Percentiles rank a stretch among this genome's conserved stretches.
These are phyloP conservation scores for Solanum hybrid DNA, from an alignment of 305 asterid species.

Conservation along the genomic window DNA sequence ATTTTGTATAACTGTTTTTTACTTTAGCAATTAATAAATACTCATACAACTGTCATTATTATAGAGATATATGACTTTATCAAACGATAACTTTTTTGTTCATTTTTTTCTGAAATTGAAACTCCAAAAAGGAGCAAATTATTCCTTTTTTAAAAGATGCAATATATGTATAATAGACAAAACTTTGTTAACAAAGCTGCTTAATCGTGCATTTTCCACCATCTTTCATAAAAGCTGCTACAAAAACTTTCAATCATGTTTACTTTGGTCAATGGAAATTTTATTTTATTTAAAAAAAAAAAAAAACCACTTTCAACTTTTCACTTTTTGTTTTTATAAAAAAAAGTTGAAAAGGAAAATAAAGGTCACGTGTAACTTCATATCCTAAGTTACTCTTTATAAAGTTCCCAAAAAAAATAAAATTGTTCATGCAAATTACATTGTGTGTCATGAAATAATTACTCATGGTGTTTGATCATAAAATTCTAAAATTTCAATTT, in stretches of 20 bases:
- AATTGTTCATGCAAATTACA: conserved; percentile 23
- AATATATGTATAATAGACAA: neutral
- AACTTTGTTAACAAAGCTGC: conserved; percentile 10
- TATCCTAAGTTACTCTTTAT: neutral
- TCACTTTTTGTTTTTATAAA: neutral
- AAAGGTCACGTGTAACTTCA: conserved; percentile 20
- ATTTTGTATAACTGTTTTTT: too few species aligned
- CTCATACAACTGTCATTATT: neutral
- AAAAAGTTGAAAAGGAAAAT: neutral
- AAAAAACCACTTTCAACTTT: neutral
- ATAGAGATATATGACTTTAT: neutral
- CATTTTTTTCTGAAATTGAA: neutral
- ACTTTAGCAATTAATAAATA: neutral
- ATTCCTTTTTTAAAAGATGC: neutral
- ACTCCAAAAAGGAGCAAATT: neutral
- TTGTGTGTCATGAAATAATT: conserved; percentile 1
- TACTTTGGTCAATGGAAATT: conserved; percentile 17
- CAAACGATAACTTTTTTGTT: neutral
- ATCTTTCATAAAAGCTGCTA: conserved; percentile 16
- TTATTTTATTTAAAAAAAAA: neutral
- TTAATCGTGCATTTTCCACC: conserved; percentile 7
- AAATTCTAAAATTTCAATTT: too few species aligned
- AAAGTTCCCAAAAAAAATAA: neutral
- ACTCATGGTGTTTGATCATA: neutral
- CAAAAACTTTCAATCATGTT: conserved; percentile 10